Evolutionary conservation across 306 rosid species (phyloP).

Genomic region (Castanea mollissima): DNA sequence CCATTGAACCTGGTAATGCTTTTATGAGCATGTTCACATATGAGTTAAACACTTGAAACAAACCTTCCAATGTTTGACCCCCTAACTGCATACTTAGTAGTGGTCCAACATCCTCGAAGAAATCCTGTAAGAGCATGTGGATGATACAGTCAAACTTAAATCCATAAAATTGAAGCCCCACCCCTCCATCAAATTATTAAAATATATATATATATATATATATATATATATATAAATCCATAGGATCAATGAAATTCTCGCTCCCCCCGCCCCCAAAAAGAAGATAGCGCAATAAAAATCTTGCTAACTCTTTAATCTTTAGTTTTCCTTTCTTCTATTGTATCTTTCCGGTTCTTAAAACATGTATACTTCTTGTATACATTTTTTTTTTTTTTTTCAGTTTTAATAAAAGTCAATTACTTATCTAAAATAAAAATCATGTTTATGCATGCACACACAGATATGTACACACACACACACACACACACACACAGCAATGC

Average conservation of each 20-base stretch:
- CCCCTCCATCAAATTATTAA: neutral
- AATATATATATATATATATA: neutral
- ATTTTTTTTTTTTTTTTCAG: too few relatives aligned
- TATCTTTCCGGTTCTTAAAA: too few relatives aligned
- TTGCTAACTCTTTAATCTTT: too few relatives aligned
- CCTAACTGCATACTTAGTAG: slow-evolving; percentile 99
- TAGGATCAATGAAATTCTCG: neutral
- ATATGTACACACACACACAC: neutral
- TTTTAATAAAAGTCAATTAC: too few relatives aligned
- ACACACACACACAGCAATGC: neutral
- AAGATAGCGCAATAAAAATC: too few relatives aligned
- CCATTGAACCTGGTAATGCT: slow-evolving; percentile 93
- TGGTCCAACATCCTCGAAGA: slow-evolving; percentile 98
- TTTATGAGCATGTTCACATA: slow-evolving; percentile 75
- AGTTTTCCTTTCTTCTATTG: too few relatives aligned
- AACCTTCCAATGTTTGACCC: slow-evolving; percentile 90
- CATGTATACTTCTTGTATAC: too few relatives aligned
- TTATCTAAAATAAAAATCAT: too few relatives aligned
- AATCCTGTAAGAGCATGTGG: slow-evolving; percentile 63
- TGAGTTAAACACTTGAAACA: slow-evolving; percentile 85
- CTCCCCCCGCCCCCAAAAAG: neutral
- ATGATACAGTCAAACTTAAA: slow-evolving; percentile 19
- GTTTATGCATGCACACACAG: neutral
- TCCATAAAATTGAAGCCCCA: slow-evolving; percentile 15
- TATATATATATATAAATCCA: neutral